A percentile compares a stretch with the other conserved stretches of the same genome.
Evolutionary conservation across 129 eudicot species (phyloP).

Genomic region (Deinandra increscens): DNA sequence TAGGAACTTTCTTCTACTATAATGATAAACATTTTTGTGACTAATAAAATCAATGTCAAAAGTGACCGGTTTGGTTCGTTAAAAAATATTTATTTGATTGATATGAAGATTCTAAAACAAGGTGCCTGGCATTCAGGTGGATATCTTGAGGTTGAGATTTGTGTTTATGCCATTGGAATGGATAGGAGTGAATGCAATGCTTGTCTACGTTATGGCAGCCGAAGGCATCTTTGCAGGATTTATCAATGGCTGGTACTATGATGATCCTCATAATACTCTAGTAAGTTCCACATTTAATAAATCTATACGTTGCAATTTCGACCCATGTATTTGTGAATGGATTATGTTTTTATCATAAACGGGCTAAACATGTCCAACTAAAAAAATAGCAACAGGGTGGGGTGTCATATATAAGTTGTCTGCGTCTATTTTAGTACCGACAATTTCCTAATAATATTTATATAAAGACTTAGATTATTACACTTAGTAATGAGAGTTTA

Average conservation of each 20-base stretch:
- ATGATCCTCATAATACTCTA: slow-evolving; percentile 60
- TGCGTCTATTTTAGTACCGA: neutral
- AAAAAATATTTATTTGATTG: neutral
- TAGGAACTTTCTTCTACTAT: neutral
- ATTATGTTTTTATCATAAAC: neutral
- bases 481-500: neutral
- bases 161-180: slow-evolving; percentile 72
- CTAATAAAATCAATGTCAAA: neutral
- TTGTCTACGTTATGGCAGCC: slow-evolving; percentile 94
- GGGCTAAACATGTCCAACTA: neutral
- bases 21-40: neutral
- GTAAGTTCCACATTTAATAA: slow-evolving; percentile 34
- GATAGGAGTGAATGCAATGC: slow-evolving; percentile 98
- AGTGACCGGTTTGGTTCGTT: neutral
- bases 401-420: neutral
- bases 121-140: slow-evolving; percentile 46
- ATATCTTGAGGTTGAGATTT: slow-evolving; percentile 44
- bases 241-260: slow-evolving; percentile 88
- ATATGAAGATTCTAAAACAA: slow-evolving; percentile 9
- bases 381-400: neutral
- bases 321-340: neutral
- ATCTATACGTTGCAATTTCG: neutral
- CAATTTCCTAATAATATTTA: neutral
- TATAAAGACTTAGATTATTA: neutral
- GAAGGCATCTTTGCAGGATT: slow-evolving; percentile 90